Conservation (phyloP, 768 basidiomycete genomes). For the Termitomyces sp. region DNA sequence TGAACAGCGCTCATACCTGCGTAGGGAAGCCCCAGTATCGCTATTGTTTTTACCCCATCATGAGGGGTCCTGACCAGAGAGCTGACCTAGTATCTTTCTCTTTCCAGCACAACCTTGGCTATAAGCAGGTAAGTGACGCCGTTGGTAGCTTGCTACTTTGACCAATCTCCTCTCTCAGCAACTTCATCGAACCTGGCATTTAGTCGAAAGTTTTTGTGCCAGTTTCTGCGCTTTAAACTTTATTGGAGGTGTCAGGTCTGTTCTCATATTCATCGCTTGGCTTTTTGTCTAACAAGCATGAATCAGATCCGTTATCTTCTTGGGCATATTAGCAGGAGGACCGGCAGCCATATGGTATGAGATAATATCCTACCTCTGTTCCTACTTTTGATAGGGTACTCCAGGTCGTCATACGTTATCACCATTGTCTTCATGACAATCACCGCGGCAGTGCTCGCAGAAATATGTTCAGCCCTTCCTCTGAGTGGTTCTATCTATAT, state of each 20-base stretch:
- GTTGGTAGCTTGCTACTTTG: conserved; percentile 3
- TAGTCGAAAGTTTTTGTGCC: conserved; percentile 81
- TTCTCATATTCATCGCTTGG: conserved; percentile 1
- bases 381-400: conserved; percentile 8
- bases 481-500: conserved; percentile 90
- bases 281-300: background rate
- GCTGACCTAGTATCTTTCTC: conserved; percentile 41
- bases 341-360: conserved; percentile 81
- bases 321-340: conserved; percentile 80
- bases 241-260: conserved; percentile 78
- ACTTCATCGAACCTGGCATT: conserved; percentile 81
- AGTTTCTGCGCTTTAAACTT: conserved; percentile 90
- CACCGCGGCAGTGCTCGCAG: conserved; percentile 81
- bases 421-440: conserved; percentile 86
- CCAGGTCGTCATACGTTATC: conserved; percentile 79
- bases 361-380: background rate
- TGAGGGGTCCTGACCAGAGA: conserved; percentile 27
- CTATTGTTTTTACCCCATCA: conserved; percentile 29
- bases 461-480: conserved; percentile 85
- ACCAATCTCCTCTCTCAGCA: conserved; percentile 38
- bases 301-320: conserved; percentile 66
- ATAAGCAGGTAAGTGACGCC: conserved; percentile 57
- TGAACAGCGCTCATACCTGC: conserved; percentile 97
- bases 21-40: conserved; percentile 91
- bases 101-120: conserved; percentile 64